Conservation (phyloP, 2,329 filamentous ascomycete genomes). For the Geosmithia morbida region DNA sequence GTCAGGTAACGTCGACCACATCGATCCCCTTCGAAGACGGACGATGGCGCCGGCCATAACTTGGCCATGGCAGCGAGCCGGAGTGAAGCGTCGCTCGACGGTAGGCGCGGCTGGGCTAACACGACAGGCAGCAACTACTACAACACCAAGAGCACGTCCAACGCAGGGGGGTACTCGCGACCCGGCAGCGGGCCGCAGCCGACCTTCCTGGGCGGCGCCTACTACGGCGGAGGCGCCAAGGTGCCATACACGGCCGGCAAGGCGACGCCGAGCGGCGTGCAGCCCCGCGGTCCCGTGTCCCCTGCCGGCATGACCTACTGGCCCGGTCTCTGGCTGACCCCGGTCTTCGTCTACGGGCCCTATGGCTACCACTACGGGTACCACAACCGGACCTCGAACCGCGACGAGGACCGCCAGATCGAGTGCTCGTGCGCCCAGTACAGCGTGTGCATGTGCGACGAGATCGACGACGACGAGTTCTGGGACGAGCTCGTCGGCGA, state of each 20-base stretch:
- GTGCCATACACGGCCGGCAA: constrained; percentile 46
- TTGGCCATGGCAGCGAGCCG: no score
- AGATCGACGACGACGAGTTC: constrained; percentile 45
- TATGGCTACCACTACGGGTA: constrained; percentile 25
- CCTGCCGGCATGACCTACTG: constrained; percentile 28
- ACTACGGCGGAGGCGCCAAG: constrained; percentile 51
- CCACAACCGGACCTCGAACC: constrained; percentile 32
- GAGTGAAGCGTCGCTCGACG: no score
- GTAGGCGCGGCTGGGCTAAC: no score
- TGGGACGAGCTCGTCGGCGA: constrained; percentile 50
- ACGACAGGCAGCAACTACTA: background rate
- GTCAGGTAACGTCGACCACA: constrained; percentile 2
- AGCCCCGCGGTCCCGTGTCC: constrained; percentile 4
- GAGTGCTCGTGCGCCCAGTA: constrained; percentile 36
- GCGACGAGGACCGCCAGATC: constrained; percentile 18
- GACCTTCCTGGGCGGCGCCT: constrained; percentile 44
- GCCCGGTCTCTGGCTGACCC: constrained; percentile 36
- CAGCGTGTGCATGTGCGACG: constrained; percentile 50
- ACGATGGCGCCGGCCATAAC: no score
- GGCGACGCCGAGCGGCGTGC: constrained; percentile 32
- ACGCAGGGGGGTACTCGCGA: constrained; percentile 35
- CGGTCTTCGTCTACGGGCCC: constrained; percentile 47
- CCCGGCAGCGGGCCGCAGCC: constrained; percentile 43
- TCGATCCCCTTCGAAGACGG: constrained; percentile 3
- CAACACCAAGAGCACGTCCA: constrained; percentile 15